Evolutionary conservation across 306 rosid genomes (phyloP).

Genomic region (Quercus ilex): DNA sequence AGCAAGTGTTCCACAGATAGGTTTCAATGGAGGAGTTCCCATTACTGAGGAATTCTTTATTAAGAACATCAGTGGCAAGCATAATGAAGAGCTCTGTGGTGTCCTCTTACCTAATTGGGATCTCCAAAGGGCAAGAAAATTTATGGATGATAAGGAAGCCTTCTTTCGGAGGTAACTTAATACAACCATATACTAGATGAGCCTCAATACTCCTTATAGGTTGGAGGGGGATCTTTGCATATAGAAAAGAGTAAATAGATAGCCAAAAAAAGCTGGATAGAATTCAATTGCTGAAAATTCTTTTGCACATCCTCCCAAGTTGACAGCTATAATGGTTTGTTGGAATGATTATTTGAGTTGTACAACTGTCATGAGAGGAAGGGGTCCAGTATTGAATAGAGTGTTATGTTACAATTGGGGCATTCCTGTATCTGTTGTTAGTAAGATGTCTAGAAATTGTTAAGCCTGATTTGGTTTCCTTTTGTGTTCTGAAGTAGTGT

Average conservation of each 20-base stretch:
- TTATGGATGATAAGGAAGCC: slow-evolving; percentile 36
- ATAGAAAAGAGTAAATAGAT: background rate
- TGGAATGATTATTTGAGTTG: background rate
- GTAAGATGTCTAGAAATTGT: too few species aligned
- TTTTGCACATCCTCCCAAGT: background rate
- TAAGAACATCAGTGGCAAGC: slow-evolving; percentile 37
- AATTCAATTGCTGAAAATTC: background rate
- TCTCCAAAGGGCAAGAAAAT: slow-evolving; percentile 24
- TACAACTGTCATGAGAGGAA: background rate
- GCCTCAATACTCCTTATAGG: background rate
- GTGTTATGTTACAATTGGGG: too few species aligned
- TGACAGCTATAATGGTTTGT: background rate
- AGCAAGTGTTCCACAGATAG: slow-evolving; percentile 24
- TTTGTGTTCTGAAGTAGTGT: too few species aligned
- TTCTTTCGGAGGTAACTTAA: slow-evolving; percentile 31
- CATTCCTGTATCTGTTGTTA: too few species aligned
- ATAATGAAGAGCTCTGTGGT: slow-evolving; percentile 34
- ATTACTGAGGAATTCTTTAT: slow-evolving; percentile 41
- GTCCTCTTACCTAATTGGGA: slow-evolving; percentile 44
- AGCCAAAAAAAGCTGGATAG: background rate
- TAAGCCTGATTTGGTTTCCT: too few species aligned
- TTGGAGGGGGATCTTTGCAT: background rate
- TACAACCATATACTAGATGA: background rate
- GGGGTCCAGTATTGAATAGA: background rate
- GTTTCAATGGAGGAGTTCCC: slow-evolving; percentile 43